Conservation (phyloP, 768 basidiomycete genomes). For the Crassisporium funariophilum region DNA sequence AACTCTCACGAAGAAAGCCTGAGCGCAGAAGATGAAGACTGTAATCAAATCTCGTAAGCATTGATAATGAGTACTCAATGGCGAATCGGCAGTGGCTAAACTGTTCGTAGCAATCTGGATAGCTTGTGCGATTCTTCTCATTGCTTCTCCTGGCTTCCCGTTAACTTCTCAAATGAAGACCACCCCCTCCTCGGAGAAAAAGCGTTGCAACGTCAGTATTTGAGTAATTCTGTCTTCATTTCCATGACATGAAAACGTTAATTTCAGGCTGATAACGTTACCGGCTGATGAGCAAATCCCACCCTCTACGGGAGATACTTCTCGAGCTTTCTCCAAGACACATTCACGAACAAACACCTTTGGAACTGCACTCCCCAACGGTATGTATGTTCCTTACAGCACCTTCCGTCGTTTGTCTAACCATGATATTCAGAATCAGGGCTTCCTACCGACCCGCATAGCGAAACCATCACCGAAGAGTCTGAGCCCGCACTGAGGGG, state of each 20-base stretch:
- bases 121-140: neutral
- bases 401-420: neutral
- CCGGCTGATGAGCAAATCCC: neutral
- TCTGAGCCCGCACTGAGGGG: no score
- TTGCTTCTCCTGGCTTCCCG: neutral
- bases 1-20: no score
- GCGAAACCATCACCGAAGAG: no score
- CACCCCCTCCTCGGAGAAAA: slow-evolving; percentile 3
- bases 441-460: neutral
- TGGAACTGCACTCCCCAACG: slow-evolving; percentile 8
- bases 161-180: neutral
- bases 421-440: neutral
- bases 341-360: slow-evolving; percentile 18
- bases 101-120: no score
- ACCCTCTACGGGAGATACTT: slow-evolving; percentile 1
- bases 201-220: neutral
- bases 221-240: no score
- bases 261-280: neutral
- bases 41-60: no score
- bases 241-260: no score
- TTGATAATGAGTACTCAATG: no score
- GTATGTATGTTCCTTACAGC: slow-evolving; percentile 3
- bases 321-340: slow-evolving; percentile 8
- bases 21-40: no score
- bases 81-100: no score